Evolutionary conservation across 2,329 filamentous ascomycete genomes (phyloP).

Genomic region (Dactylellina cionopaga): DNA sequence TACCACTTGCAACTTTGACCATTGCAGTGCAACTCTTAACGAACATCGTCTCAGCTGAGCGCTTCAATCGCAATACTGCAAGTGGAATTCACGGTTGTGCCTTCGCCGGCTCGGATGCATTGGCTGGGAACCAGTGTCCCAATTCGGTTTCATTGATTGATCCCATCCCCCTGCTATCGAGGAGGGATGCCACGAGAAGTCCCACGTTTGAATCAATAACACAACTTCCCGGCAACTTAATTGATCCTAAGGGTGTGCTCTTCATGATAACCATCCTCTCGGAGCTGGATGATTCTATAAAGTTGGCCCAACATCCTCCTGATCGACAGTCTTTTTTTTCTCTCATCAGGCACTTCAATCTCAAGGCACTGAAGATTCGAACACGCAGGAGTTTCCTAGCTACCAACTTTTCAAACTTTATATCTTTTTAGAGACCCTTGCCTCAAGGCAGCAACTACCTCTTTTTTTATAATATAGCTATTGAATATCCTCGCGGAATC

Average conservation of each 20-base stretch:
- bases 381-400: constrained; percentile 39
- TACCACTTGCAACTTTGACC: constrained; percentile 46
- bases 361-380: constrained; percentile 34
- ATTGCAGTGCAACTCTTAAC: constrained; percentile 43
- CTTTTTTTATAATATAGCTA: constrained; percentile 29
- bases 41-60: constrained; percentile 52
- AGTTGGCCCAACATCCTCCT: constrained; percentile 33
- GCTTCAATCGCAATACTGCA: constrained; percentile 26
- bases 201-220: constrained; percentile 42
- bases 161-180: no score
- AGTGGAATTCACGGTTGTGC: background rate
- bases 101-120: constrained; percentile 8
- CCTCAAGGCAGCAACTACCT: constrained; percentile 32
- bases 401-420: constrained; percentile 11
- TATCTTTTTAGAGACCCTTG: constrained; percentile 27
- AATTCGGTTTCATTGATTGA: no score
- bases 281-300: constrained; percentile 39
- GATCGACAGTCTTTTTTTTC: constrained; percentile 35
- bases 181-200: constrained; percentile 7
- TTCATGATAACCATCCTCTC: background rate
- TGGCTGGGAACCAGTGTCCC: constrained; percentile 25
- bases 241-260: constrained; percentile 26
- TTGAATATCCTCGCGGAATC: constrained; percentile 6
- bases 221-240: constrained; percentile 41
- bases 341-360: constrained; percentile 40